Evolutionary conservation across 2,329 filamentous ascomycete genomes (phyloP).

Genomic region (Calonectria pauciramosa): DNA sequence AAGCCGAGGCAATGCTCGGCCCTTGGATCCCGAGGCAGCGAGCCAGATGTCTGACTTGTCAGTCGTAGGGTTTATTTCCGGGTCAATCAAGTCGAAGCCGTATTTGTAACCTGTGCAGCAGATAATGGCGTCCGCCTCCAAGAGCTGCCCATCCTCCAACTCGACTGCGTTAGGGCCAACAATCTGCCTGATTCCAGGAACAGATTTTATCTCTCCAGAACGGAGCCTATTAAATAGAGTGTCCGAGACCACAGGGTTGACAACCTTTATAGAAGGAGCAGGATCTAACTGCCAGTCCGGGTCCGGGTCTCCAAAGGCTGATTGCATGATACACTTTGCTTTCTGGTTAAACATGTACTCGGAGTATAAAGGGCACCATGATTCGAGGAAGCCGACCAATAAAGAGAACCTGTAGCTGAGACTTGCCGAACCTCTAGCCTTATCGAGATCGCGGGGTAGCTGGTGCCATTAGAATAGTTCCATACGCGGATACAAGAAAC

Average conservation of each 20-base stretch:
- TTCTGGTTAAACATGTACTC: constrained; percentile 33
- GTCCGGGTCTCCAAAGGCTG: constrained; percentile 38
- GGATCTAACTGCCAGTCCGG: constrained; percentile 45
- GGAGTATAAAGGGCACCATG: constrained; percentile 30
- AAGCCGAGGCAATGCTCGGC: constrained; percentile 50
- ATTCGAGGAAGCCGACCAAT: constrained; percentile 47
- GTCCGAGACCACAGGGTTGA: constrained; percentile 46
- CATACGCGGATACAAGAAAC: not conserved
- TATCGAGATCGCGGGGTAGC: constrained; percentile 49
- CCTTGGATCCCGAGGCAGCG: constrained; percentile 38
- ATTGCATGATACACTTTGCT: constrained; percentile 32
- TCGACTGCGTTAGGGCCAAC: constrained; percentile 43
- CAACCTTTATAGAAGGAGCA: constrained; percentile 44
- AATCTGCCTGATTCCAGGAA: constrained; percentile 46
- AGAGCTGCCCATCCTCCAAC: constrained; percentile 46
- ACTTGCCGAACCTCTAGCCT: constrained; percentile 48
- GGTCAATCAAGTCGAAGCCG: constrained; percentile 47
- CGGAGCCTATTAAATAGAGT: constrained; percentile 51
- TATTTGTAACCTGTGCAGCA: constrained; percentile 55
- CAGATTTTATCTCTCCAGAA: constrained; percentile 52
- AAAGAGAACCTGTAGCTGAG: constrained; percentile 51
- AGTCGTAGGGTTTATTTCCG: constrained; percentile 30
- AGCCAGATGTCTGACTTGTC: constrained; percentile 33
- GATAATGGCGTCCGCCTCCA: constrained; percentile 52
- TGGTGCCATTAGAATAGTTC: constrained; percentile 18